Evolutionary conservation across 2,329 filamentous ascomycete species (phyloP), one percentile per base, ranked within the genome.

Genomic region (Incumbomyces lentus): DNA sequence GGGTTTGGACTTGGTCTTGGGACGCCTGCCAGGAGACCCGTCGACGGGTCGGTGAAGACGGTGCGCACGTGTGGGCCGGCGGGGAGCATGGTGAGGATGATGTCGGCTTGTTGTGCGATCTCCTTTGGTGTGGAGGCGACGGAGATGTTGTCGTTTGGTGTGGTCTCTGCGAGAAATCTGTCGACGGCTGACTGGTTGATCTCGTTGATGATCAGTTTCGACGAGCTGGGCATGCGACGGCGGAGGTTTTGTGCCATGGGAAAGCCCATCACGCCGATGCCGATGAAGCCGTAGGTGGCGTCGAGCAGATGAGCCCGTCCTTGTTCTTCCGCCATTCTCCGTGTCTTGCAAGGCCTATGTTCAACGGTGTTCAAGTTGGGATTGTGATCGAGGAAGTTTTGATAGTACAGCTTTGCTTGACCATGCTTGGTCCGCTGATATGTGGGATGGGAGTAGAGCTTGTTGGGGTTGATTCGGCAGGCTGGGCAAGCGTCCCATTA

Each of bases 11-110:
- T 57, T 26, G 67, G 60, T 10, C 32, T 29, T 13, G 30, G 40
- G 10, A 32, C 33, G 7, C 51, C 53, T 18, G 49, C 37, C 18
- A 56, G 48, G 26, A 74, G 62, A 41, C 70, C 71, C 8, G 60
- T 65, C 11, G 59, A 49, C 1, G 62, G 59, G 22, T 71, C 66
- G 35, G 75, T 65, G 52, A 75, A 76, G 18, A 76, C 72, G 14
- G 65, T 61, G 46, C 67, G 67, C 14, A 75, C 72, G 48, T 76
- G 71, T 3, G 63, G 60, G 14, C 72, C 72, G 60, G 75, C 72
- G 0, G 73, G 73, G 5, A 76, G 66, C 70, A 76, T 75, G 8
- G 71, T 72, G 32, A 76, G 59, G 18, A 76, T 64, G 4, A 71
- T 65, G 31, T 72, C 67, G 8, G 68, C 64, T 49, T 46, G 55